Base-by-base conservation (phyloP, 2,329 filamentous ascomycete genomes). In the Botrytis sinoallii region DNA sequence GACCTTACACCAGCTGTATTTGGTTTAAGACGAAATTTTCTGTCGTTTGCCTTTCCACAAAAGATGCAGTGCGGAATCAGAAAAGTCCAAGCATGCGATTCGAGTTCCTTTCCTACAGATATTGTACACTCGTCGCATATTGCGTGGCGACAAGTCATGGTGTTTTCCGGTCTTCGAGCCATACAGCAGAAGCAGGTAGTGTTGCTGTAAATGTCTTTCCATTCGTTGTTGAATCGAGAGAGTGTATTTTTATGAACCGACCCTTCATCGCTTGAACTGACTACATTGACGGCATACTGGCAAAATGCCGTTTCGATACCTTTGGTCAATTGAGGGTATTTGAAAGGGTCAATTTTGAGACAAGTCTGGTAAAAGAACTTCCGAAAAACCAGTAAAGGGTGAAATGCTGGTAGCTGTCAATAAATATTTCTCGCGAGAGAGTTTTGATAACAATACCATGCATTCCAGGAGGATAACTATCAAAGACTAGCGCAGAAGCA, bases 391-490 rank as follows among this genome's bases (percentile, higher is more conserved):
- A 48, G 7, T 16, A 38, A 16, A n/a, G 73, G 71, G 40, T 74
- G 25, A 70, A 75, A 75, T 35, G 9, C 18, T 64, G 25, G 57
- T 22, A 44, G 55, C 14, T 38, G 22, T 29, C 8, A 48, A 14
- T 42, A 18, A 40, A 25, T 1, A 14, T 4, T 35, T 79, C 74
- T 73, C 3, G 25, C 4, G 4, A 57, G 7, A 16, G n/a, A 32
- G n/a, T 57, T 57, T 14, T 16, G 4, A 32, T 57, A 32, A 32
- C n/a, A 78, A 76, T 42, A 71, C 67, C 16, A 74, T 70, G 0
- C 55, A 57, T 57, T 57, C 55, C 55, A 57, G 55, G n/a, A 57
- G 76, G 75, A 57, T 75, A 79, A 35, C 73, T 77, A 72, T 79
- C 75, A 57, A 79, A 73, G 2, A 77, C 32, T 29, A 79, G 60